Base-by-base conservation (phyloP, 257 asterid species). In the Penstemon barbatus region DNA sequence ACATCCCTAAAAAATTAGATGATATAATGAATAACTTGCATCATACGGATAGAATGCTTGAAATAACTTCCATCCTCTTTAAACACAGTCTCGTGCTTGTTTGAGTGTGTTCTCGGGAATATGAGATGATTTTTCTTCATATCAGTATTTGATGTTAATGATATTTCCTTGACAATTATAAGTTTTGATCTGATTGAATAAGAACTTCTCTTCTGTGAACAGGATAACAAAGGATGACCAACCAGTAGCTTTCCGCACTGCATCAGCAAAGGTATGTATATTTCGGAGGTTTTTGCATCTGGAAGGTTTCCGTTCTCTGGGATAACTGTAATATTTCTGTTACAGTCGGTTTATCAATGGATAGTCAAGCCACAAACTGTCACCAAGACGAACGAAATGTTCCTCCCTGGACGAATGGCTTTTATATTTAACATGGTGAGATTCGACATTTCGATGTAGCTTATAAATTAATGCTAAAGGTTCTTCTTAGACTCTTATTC, bases 401-500 rank as follows among this genome's bases (percentile, higher is more conserved):
- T 94, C 78, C 97, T 91, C 75, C 99, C 99, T 75, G 99, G 99
- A 69, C 85, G 99, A 75, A 91, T 94, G 97, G 81, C 97, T 68
- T 91, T 94, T 69, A 81, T 94, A 75, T 94, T 75, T 80, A 84
- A 81, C 87, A 88, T 89, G 97, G 99, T 94, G 75, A 74, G 79
- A 48, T 71, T 55, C 38, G 52, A 13, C 42, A 57, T 68, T 69
- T 55, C 19, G 6, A 5, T 67, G 40, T 59, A 46, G 12, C 12
- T 4, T 8, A 6, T 46, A 49, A 6, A 37, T 50, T 62, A 3
- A 25, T 9, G 36, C 48, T 7, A 10, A 44, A 38, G 37, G 49
- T 55, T 15, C 49, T 12, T 48, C 42, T 40, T 69, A 43, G 5
- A 60, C 33, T 61, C 43, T 61, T 50, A 43, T 61, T 60, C 25